Percentiles rank a stretch among this genome's conserved stretches.
These are phyloP conservation scores for Starmerella geochares DNA, from an alignment of 805 yeast species.

Conservation along the genomic window DNA sequence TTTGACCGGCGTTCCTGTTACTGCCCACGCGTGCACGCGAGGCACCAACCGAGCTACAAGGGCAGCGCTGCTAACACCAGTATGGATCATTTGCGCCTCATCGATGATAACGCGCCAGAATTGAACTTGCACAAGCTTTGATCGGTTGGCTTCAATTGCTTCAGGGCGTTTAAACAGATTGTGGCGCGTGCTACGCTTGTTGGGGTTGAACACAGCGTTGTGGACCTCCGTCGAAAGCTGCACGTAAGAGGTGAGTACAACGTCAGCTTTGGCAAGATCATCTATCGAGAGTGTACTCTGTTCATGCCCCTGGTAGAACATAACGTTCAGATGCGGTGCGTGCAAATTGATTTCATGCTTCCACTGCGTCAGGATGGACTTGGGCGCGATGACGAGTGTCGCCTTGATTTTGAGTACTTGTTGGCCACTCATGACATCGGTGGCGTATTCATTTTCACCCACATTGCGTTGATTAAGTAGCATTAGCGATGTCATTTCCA, in stretches of 20 bases:
- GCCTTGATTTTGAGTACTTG: conserved; percentile 43
- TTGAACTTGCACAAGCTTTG: conserved; percentile 71
- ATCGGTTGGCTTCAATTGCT: conserved; percentile 27
- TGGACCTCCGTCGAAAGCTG: conserved; percentile 62
- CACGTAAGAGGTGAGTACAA: conserved; percentile 69
- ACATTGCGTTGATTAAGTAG: conserved; percentile 46
- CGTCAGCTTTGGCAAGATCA: conserved; percentile 53
- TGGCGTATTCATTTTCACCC: neutral
- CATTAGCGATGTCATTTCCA: conserved; percentile 64
- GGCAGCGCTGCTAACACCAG: conserved; percentile 64
- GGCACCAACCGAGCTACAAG: conserved; percentile 71
- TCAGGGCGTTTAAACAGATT: conserved; percentile 5
- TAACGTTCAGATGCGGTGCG: conserved; percentile 52
- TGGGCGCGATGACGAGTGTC: conserved; percentile 78
- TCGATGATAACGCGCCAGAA: conserved; percentile 87
- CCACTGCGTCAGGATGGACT: conserved; percentile 81
- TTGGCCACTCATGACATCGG: neutral
- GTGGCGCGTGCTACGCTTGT: conserved; percentile 33
- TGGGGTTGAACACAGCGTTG: conserved; percentile 64
- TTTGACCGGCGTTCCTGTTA: conserved; percentile 86
- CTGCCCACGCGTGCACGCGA: conserved; percentile 90
- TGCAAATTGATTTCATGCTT: conserved; percentile 52
- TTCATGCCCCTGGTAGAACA: conserved; percentile 33
- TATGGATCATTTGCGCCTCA: conserved; percentile 88
- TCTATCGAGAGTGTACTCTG: conserved; percentile 36